Evolutionary conservation across 225 moss, liverwort and hornwort genomes (phyloP).

Genomic region (Pleurozium schreberi): DNA sequence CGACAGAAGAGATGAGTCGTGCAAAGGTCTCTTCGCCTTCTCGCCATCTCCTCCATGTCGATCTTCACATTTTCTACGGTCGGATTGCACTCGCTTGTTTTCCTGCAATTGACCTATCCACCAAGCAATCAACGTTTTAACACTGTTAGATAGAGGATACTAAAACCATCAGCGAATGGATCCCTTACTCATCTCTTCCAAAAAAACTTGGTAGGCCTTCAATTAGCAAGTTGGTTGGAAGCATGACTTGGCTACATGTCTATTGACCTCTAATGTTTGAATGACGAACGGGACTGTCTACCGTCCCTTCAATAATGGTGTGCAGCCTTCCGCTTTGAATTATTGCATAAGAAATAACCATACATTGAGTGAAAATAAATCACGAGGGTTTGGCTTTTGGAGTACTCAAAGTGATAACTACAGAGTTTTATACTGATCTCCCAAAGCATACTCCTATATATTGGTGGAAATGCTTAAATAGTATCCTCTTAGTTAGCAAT

Average conservation of each 20-base stretch:
- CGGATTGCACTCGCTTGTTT: conserved; percentile 3
- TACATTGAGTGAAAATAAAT: neutral
- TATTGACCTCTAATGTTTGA: neutral
- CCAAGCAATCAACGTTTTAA: neutral
- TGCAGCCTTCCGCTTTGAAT: neutral
- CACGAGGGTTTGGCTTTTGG: neutral
- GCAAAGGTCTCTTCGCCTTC: conserved; percentile 28
- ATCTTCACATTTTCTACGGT: conserved; percentile 12
- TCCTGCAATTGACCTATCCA: conserved; percentile 27
- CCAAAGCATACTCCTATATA: neutral
- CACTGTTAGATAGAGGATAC: neutral
- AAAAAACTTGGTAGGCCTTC: neutral
- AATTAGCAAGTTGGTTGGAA: neutral
- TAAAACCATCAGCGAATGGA: neutral
- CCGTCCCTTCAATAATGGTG: neutral
- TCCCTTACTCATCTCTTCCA: neutral
- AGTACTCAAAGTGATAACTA: neutral
- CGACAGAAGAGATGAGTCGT: conserved; percentile 36
- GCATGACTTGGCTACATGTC: neutral
- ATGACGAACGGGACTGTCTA: neutral
- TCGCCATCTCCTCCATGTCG: conserved; percentile 16
- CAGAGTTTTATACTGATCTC: neutral
- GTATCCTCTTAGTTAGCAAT: neutral
- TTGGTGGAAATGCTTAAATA: neutral
- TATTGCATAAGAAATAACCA: neutral